Conservation (phyloP, 2,329 filamentous ascomycete species). For the Aspergillus quadrilineatus region DNA sequence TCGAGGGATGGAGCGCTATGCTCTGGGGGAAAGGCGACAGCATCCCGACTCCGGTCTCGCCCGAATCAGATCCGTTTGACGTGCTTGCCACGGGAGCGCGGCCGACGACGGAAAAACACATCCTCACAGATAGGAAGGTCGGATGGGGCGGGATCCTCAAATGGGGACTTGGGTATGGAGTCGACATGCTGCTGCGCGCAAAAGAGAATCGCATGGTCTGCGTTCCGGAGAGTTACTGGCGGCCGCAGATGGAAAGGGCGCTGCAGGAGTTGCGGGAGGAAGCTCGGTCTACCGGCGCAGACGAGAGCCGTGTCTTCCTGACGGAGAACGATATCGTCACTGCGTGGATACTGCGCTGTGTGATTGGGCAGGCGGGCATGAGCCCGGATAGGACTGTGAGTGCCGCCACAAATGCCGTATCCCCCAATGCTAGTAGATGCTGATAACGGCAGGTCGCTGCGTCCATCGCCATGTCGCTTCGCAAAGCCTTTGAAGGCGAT, state of each 20-base stretch:
- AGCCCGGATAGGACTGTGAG: slow-evolving; percentile 1
- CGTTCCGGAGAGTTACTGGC: slow-evolving; percentile 18
- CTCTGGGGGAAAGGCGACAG: slow-evolving; percentile 15
- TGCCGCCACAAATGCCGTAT: too few relatives aligned
- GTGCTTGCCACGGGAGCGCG: slow-evolving; percentile 8
- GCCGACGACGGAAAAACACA: background rate
- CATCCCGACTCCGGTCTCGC: slow-evolving; percentile 9
- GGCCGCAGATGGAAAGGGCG: slow-evolving; percentile 16
- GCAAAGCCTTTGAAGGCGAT: slow-evolving; percentile 19
- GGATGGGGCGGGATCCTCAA: slow-evolving; percentile 17
- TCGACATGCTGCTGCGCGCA: slow-evolving; percentile 19
- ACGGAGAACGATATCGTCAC: slow-evolving; percentile 21
- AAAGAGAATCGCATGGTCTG: slow-evolving; percentile 23
- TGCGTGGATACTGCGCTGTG: slow-evolving; percentile 19
- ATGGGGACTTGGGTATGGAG: slow-evolving; percentile 19
- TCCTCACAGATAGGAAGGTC: slow-evolving; percentile 4
- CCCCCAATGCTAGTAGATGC: too few relatives aligned
- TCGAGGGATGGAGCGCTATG: slow-evolving; percentile 20
- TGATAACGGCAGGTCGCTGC: background rate
- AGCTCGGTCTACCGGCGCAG: slow-evolving; percentile 12
- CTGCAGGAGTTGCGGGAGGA: slow-evolving; percentile 15
- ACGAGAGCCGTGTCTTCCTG: slow-evolving; percentile 15
- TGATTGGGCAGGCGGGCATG: slow-evolving; percentile 14
- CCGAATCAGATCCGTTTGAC: slow-evolving; percentile 15
- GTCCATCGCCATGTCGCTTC: slow-evolving; percentile 21